Evolutionary conservation across 306 rosid genomes (phyloP), one percentile per base, ranked within the genome.

Genomic region (Vachellia collinsii): DNA sequence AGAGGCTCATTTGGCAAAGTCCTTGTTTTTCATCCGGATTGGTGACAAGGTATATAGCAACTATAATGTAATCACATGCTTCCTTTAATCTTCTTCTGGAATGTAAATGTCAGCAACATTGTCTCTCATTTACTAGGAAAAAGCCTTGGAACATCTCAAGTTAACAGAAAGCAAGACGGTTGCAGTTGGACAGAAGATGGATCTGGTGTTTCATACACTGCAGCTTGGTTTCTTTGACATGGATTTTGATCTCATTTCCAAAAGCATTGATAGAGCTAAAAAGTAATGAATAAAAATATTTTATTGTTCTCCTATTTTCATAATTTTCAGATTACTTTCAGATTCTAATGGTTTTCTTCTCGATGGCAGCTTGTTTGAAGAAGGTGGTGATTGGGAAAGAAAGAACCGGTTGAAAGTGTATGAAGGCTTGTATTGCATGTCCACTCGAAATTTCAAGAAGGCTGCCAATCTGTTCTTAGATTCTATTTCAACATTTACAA

Each of bases 301-400:
- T 23, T 74, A 5, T 34, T 53, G 17, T 74, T 80, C 5, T 77
- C 19, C 76, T n/a, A 11, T 76, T 62, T 71, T 65, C 39, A 76
- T 29, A 76, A 37, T 73, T 73, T 76, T 77, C 53, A 19, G 63
- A 25, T 71, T n/a, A 47, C 14, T 44, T 53, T 56, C 59, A 77
- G 72, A 47, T 77, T 81, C 47, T 77, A 46, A 93, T 82, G 77
- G 16, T 76, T 81, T 87, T 61, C 70, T 59, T 10, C 23, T 20
- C 82, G 79, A 20, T 80, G 70, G 42, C 88, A 95, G 98, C 84
- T 93, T 95, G 92, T 95, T 95, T 87, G 99, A 95, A 88, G 98
- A 95, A 88, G 99, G 99, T 51, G 99, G 99, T 75, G 99, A 95
- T 81, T 95, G 99, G 99, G 99, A 95, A 85, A 89, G 99, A 87